These are phyloP conservation scores for Corymbia maculata DNA, from an alignment of 345 rosid species.

Conservation along the genomic window DNA sequence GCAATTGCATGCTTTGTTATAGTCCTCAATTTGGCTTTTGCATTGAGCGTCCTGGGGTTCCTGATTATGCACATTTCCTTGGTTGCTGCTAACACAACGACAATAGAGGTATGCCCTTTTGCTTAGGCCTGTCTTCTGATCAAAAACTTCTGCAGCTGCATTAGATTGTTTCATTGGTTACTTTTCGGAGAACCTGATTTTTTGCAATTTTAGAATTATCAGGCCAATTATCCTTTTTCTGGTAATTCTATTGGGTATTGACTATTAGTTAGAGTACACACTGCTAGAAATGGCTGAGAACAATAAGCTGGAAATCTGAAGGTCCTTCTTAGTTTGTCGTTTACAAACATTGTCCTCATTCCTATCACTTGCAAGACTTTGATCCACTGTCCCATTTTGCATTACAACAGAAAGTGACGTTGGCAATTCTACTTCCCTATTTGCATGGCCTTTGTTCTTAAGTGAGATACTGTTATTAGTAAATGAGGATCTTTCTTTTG, in stretches of 20 bases:
- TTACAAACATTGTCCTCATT: not conserved
- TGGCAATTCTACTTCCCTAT: not conserved
- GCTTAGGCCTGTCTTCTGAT: not conserved
- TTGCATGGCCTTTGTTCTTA: not conserved
- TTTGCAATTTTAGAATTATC: not conserved
- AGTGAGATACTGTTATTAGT: not conserved
- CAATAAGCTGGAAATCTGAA: not conserved
- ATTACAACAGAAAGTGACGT: not conserved
- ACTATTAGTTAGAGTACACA: not conserved
- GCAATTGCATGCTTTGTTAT: not conserved
- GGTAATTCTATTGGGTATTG: not conserved
- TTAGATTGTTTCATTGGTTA: not conserved
- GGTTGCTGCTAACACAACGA: slow-evolving; percentile 83
- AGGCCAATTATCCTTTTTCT: not conserved
- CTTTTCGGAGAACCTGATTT: not conserved
- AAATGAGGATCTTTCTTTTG: not conserved
- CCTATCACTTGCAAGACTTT: not conserved
- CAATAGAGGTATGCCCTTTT: slow-evolving; percentile 67
- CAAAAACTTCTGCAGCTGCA: not conserved
- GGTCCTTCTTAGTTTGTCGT: not conserved
- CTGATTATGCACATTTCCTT: slow-evolving; percentile 86
- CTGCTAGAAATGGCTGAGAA: not conserved
- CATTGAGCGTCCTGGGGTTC: slow-evolving; percentile 90
- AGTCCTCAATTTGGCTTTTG: slow-evolving; percentile 93
- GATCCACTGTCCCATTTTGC: not conserved